These are phyloP conservation scores for Eucalyptus coolabah DNA, from an alignment of 345 rosid genomes.

Conservation along the genomic window DNA sequence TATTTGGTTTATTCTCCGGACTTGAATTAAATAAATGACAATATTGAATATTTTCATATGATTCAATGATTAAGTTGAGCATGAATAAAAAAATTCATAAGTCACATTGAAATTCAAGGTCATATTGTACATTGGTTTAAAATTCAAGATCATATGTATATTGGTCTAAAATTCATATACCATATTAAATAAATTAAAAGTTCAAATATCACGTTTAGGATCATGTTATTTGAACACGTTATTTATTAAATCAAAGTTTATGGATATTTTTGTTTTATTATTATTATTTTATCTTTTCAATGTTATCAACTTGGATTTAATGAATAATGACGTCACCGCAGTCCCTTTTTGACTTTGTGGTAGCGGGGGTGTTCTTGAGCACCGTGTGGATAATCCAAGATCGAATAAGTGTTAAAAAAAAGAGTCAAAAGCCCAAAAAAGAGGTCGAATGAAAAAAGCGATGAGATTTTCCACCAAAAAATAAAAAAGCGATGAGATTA, in stretches of 20 bases:
- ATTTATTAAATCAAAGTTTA: rapidly evolving
- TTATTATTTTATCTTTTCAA: too few species aligned
- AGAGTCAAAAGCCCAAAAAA: background rate
- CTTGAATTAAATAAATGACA: too few species aligned
- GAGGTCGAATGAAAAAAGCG: background rate
- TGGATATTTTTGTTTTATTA: background rate
- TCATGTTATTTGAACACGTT: rapidly evolving
- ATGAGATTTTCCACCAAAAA: too few species aligned
- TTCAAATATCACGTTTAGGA: rapidly evolving
- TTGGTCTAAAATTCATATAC: rapidly evolving
- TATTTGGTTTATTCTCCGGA: rapidly evolving
- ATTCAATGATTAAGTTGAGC: too few species aligned
- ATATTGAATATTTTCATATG: too few species aligned
- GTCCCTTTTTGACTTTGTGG: background rate
- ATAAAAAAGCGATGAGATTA: background rate
- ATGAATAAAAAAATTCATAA: too few species aligned
- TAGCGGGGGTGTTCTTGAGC: background rate
- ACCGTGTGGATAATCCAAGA: background rate
- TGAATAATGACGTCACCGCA: background rate
- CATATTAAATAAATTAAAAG: too few species aligned
- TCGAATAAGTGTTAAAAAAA: background rate
- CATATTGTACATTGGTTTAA: rapidly evolving
- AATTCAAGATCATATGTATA: rapidly evolving
- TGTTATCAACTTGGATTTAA: background rate
- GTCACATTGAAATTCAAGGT: rapidly evolving